Base-by-base conservation (phyloP, 805 yeast genomes). In the Torulaspora maleeae region DNA sequence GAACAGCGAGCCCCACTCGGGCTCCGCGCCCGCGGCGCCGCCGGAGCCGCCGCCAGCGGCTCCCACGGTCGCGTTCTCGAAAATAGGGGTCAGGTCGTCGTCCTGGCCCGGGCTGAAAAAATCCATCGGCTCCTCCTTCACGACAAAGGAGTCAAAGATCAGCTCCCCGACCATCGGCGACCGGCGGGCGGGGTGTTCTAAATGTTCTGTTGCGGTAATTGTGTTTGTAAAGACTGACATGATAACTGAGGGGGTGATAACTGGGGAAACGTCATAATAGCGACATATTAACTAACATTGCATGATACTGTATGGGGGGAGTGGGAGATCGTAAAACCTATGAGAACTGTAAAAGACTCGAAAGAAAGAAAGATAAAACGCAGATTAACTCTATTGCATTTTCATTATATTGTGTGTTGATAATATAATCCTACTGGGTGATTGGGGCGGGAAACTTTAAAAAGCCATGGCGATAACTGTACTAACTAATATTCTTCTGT, bases 1-100 rank as follows among this genome's bases (percentile, higher is more conserved):
- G 59, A 83, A 82, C 47, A 83, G 70, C 11, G 88, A 77, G 36
- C 75, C 78, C 87, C 88, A 82, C 53, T 75, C 36, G 17, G 15
- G 11, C 8, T 28, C 34, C 27, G 25, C 25, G 25, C 8, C 25
- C 10, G 7, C 25, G 10, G 25, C 25, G 25, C 22, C 22, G 22
- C 25, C 25, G 25, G 10, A 6, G 25, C 25, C 25, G 25, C 25
- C 25, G 10, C 2, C 25, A 8, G 25, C 25, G 25, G 25, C 25
- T 22, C 25, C 25, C 25, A 22, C 25, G 25, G 35, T 7, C 6
- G 35, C 35, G 35, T 32, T 32, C 20, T 68, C 73, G 61, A 83
- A 82, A 63, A 83, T 72, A 38, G 89, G 80, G 44, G 79, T 80
- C 73, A 85, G 78, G 51, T 74, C 77, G 22, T 65, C 56, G 30